Conservation (phyloP, 176 grass and related monocot species). For the Oryza rufipogon region DNA sequence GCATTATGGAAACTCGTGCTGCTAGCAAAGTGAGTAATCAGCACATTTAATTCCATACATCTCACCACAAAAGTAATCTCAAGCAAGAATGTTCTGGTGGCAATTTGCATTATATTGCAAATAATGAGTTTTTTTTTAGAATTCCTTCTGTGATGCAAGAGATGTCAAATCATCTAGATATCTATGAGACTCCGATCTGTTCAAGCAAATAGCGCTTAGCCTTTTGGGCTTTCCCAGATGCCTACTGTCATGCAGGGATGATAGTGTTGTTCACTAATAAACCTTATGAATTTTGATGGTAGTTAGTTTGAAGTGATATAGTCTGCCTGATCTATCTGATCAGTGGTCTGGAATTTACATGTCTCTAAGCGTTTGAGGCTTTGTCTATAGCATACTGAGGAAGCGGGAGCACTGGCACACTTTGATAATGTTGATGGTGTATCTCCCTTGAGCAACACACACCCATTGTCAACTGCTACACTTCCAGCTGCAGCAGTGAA, state of each 20-base stretch:
- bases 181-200: background rate
- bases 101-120: conserved; percentile 13
- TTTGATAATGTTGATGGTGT: conserved; percentile 63
- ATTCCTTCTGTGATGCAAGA: background rate
- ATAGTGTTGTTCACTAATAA: background rate
- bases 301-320: conserved; percentile 21
- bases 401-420: conserved; percentile 47
- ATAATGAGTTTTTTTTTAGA: background rate
- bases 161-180: background rate
- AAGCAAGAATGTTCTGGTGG: conserved; percentile 7
- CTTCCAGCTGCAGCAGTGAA: conserved; percentile 53
- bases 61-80: conserved; percentile 7
- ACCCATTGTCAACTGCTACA: conserved; percentile 49
- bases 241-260: background rate
- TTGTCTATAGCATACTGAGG: conserved; percentile 58
- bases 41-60: conserved; percentile 17
- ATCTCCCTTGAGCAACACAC: conserved; percentile 45
- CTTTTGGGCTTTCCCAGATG: conserved; percentile 3
- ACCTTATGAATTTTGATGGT: background rate
- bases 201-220: conserved; percentile 20
- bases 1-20: conserved; percentile 82
- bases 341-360: conserved; percentile 29
- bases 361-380: conserved; percentile 25
- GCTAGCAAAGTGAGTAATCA: conserved; percentile 82
- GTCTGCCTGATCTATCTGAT: background rate